Percentiles rank a stretch among this genome's conserved stretches.
phyloP scores from a whole-genome alignment of 768 basidiomycete genomes.

The Gloeophyllum trabeum region DNA sequence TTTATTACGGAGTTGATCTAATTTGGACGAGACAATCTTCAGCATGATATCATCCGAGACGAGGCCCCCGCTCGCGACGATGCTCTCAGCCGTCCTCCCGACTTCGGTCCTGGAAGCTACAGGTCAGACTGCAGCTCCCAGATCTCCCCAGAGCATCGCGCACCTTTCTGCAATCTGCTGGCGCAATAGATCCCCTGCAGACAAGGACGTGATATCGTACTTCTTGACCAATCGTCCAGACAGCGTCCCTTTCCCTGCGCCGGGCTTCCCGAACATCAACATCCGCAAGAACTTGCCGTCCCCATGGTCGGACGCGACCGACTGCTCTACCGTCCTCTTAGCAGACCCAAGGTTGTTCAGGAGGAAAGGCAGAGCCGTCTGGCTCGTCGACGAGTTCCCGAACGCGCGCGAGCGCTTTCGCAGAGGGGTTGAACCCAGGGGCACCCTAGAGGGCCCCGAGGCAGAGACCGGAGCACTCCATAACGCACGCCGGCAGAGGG shows the following conservation, averaged over 20 bases:
- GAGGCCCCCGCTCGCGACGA: slow-evolving; percentile 71
- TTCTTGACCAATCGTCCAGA: slow-evolving; percentile 64
- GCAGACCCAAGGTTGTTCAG: slow-evolving; percentile 3
- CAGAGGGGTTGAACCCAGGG: slow-evolving; percentile 6
- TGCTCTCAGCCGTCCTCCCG: slow-evolving; percentile 62
- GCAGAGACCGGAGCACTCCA: no score
- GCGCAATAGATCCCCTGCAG: slow-evolving; percentile 78
- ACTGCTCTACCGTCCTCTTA: neutral
- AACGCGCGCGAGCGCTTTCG: slow-evolving; percentile 15
- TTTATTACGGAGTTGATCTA: slow-evolving; percentile 55
- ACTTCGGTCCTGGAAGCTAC: slow-evolving; percentile 41
- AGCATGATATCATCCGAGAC: slow-evolving; percentile 76
- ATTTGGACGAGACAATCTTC: slow-evolving; percentile 60
- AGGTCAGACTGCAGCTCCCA: neutral
- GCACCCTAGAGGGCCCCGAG: no score
- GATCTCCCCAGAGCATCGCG: no score
- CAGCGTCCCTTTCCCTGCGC: slow-evolving; percentile 80
- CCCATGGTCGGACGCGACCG: slow-evolving; percentile 5
- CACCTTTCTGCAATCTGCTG: slow-evolving; percentile 69
- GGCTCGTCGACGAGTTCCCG: slow-evolving; percentile 17
- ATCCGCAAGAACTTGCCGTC: slow-evolving; percentile 41
- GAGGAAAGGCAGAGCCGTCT: slow-evolving; percentile 39
- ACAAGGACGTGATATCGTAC: slow-evolving; percentile 69
- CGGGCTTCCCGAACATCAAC: slow-evolving; percentile 76
- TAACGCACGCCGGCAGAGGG: neutral